A percentile compares a stretch with the other conserved stretches of the same genome.
Conservation (phyloP, 331 rosid genomes). For the Telfairia occidentalis region DNA sequence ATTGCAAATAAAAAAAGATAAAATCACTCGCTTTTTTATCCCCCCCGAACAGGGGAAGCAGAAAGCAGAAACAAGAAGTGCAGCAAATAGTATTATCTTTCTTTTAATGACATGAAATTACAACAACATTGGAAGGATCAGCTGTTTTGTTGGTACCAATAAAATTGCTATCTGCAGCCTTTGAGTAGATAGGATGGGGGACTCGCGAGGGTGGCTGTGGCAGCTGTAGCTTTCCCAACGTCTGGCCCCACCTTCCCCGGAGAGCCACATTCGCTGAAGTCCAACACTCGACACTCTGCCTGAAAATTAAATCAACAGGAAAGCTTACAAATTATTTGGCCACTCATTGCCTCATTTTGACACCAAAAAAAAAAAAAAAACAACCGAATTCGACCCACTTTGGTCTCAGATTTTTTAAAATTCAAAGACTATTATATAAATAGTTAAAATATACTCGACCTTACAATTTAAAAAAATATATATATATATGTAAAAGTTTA, state of each 20-base stretch:
- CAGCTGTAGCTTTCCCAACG: constrained; percentile 30
- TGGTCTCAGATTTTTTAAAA: too few relatives aligned
- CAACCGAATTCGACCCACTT: too few relatives aligned
- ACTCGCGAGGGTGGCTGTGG: constrained; percentile 34
- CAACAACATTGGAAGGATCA: background rate
- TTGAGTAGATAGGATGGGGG: constrained; percentile 65
- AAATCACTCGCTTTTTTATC: too few relatives aligned
- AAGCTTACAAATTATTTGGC: too few relatives aligned
- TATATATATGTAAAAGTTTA: too few relatives aligned
- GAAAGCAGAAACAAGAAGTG: background rate
- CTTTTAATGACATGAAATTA: background rate
- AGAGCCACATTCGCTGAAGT: constrained; percentile 83
- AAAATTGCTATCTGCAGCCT: constrained; percentile 44
- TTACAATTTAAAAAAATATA: too few relatives aligned
- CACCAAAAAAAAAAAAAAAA: too few relatives aligned
- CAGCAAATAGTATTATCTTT: background rate
- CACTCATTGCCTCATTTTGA: too few relatives aligned
- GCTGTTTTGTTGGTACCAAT: background rate
- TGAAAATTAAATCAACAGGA: constrained; percentile 15
- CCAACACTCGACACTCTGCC: constrained; percentile 76
- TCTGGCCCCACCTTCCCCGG: constrained; percentile 47
- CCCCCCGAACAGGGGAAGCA: too few relatives aligned
- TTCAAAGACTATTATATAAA: too few relatives aligned
- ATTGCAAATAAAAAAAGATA: too few relatives aligned
- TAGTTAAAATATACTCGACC: too few relatives aligned